phyloP scores from a whole-genome alignment of 148 eudicot species.

The Oxyria digyna region DNA sequence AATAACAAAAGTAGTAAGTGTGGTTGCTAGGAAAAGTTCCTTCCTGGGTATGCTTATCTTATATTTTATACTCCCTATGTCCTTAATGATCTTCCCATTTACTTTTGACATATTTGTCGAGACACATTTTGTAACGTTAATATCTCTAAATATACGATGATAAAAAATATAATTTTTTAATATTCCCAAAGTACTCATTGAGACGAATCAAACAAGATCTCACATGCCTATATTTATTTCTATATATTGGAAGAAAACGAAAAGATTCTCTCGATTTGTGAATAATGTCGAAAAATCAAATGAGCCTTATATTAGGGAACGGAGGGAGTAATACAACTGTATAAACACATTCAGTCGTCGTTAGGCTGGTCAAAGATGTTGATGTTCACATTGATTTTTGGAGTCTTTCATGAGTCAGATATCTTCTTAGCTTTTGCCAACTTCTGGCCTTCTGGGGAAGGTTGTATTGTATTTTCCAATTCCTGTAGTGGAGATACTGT shows the following conservation, averaged over 20 bases:
- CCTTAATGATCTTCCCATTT: too few species aligned
- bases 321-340: background rate
- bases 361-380: conserved; percentile 8
- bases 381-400: background rate
- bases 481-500: background rate
- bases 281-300: too few species aligned
- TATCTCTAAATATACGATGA: too few species aligned
- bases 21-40: conserved; percentile 4
- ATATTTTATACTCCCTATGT: background rate
- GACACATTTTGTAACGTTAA: too few species aligned
- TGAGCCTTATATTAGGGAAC: too few species aligned
- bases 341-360: background rate
- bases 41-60: conserved; percentile 3
- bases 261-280: too few species aligned
- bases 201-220: too few species aligned
- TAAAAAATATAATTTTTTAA: too few species aligned
- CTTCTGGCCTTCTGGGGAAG: conserved; percentile 1
- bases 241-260: too few species aligned
- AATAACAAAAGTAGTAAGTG: background rate
- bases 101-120: too few species aligned
- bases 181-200: too few species aligned
- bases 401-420: background rate
- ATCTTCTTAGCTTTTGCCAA: background rate
- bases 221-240: too few species aligned
- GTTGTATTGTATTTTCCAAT: background rate